A percentile compares a stretch with the other conserved stretches of the same genome.
Evolutionary conservation across 1,284 basidiomycete species (phyloP).

Genomic region (Golubevia sp.): DNA sequence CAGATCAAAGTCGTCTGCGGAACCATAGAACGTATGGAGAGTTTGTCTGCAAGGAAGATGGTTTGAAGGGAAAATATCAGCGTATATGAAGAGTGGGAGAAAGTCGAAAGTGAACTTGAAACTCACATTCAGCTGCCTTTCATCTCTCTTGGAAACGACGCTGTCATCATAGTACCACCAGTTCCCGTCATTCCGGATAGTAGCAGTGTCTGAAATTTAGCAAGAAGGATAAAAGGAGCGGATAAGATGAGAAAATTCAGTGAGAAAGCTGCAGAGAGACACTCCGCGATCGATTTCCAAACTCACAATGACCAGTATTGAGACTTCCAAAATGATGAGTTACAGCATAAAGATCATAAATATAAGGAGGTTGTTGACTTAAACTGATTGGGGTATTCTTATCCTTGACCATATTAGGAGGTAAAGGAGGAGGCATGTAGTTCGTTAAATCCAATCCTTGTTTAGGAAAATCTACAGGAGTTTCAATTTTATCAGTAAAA

Average conservation of each 20-base stretch:
- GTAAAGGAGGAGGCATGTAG: conserved; percentile 75
- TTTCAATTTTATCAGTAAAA: conserved; percentile 81
- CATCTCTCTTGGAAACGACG: conserved; percentile 30
- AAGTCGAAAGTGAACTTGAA: not conserved
- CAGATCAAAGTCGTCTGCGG: conserved; percentile 28
- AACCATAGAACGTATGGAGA: conserved; percentile 54
- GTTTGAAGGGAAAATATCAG: not conserved
- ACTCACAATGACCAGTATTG: conserved; percentile 53
- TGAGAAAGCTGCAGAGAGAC: too few relatives aligned
- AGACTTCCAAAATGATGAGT: conserved; percentile 61
- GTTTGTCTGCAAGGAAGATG: conserved; percentile 14
- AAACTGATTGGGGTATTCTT: conserved; percentile 22
- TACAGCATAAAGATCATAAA: conserved; percentile 63
- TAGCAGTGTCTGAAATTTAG: conserved; percentile 39
- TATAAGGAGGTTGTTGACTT: conserved; percentile 51
- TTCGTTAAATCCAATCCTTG: conserved; percentile 82
- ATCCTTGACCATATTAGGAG: conserved; percentile 5
- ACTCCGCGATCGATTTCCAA: too few relatives aligned
- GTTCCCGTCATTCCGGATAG: conserved; percentile 31
- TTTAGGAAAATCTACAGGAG: conserved; percentile 71
- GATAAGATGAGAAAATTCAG: not conserved
- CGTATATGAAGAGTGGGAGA: not conserved
- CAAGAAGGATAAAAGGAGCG: not conserved
- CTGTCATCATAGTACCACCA: conserved; percentile 59
- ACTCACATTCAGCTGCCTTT: conserved; percentile 33